These are phyloP conservation scores for Gracilaria domingensis DNA, from an alignment of 23 red algal species.

Conservation along the genomic window DNA sequence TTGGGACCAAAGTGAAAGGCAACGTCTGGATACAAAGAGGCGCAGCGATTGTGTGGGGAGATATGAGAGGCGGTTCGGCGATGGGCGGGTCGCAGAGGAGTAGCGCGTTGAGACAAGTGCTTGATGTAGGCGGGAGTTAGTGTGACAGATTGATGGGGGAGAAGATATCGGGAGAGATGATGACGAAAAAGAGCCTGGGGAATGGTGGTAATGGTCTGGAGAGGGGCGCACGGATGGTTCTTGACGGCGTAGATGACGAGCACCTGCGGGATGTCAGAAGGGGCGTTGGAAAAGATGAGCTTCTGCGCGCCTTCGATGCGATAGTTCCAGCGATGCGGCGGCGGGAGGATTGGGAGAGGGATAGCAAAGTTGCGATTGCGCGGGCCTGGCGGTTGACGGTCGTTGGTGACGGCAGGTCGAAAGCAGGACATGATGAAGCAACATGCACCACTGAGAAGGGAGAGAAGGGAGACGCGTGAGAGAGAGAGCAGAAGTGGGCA, in stretches of 20 bases:
- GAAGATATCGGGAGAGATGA: constrained; percentile 39
- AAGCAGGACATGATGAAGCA: constrained; percentile 21
- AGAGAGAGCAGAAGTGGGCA: not conserved
- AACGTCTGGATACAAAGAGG: constrained; percentile 41
- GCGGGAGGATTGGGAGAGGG: not conserved
- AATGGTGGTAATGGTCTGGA: not conserved
- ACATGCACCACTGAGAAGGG: no score
- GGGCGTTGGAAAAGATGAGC: constrained; percentile 33
- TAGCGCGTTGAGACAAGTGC: constrained; percentile 27
- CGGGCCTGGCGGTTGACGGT: not conserved
- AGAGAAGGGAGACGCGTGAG: no score
- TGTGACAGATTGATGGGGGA: constrained; percentile 14
- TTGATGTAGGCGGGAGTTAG: constrained; percentile 40
- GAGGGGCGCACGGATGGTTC: constrained; percentile 29
- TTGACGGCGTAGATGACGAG: constrained; percentile 43
- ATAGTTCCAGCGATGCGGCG: constrained; percentile 28
- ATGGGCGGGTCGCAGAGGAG: constrained; percentile 9
- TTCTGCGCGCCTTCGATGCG: constrained; percentile 48
- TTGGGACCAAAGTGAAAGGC: constrained; percentile 56
- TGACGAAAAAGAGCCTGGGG: constrained; percentile 45
- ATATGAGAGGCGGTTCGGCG: constrained; percentile 29
- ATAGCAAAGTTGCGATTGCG: not conserved
- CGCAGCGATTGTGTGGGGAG: constrained; percentile 18
- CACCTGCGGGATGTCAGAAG: not conserved
- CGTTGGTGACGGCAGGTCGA: not conserved